These are phyloP conservation scores for Apiotrichum domesticum DNA, from an alignment of 1,284 basidiomycete genomes.

Conservation along the genomic window DNA sequence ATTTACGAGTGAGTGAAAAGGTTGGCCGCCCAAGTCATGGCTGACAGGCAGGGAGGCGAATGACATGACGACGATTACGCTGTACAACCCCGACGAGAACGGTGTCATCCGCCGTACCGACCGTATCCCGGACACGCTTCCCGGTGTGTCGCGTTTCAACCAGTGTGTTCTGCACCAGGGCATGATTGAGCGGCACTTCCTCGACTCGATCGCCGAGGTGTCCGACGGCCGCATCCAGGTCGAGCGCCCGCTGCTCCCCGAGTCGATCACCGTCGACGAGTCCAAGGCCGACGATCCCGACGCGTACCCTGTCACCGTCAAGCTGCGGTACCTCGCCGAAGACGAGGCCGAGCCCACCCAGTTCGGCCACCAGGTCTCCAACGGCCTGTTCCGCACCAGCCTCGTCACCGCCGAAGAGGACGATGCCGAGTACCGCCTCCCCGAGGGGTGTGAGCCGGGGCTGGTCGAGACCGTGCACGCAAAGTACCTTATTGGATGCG, in stretches of 20 bases:
- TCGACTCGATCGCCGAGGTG: conserved; percentile 11
- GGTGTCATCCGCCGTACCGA: conserved; percentile 10
- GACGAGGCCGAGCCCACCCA: conserved; percentile 9
- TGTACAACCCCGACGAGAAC: conserved; percentile 13
- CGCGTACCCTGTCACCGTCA: conserved; percentile 14
- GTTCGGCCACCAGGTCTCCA: conserved; percentile 13
- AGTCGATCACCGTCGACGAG: conserved; percentile 10
- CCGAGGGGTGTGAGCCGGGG: conserved; percentile 8
- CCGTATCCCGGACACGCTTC: conserved; percentile 13
- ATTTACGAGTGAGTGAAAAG: conserved; percentile 4
- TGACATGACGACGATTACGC: conserved; percentile 9
- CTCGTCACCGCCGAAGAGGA: conserved; percentile 10
- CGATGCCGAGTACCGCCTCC: conserved; percentile 10
- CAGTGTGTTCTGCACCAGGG: conserved; percentile 14
- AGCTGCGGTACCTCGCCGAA: conserved; percentile 9
- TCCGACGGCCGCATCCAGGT: conserved; percentile 8
- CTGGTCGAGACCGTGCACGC: conserved; percentile 16
- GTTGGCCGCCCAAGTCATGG: background rate
- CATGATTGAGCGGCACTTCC: conserved; percentile 15
- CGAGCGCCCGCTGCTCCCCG: conserved; percentile 14
- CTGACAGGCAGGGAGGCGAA: conserved; percentile 3
- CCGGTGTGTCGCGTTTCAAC: conserved; percentile 9
- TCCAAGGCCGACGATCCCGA: conserved; percentile 8
- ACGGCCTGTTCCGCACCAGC: conserved; percentile 13
- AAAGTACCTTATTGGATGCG: conserved; percentile 27